A percentile compares a stretch with the other conserved stretches of the same genome.
Evolutionary conservation across 2,329 filamentous ascomycete genomes (phyloP).

Genomic region (Apiospora arundinis): DNA sequence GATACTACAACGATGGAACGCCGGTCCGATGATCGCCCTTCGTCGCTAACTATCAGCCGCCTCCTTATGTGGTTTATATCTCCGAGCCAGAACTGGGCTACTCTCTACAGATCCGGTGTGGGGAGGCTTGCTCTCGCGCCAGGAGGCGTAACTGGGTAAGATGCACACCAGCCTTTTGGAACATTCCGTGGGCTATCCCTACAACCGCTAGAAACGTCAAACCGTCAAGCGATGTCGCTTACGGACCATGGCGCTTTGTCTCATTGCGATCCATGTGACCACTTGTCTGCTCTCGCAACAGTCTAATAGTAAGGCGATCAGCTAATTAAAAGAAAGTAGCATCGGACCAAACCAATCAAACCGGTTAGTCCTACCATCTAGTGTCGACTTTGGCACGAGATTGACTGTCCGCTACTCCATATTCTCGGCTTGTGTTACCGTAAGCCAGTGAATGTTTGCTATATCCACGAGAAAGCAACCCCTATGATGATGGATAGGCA

Average conservation of each 20-base stretch:
- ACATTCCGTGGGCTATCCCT: not conserved
- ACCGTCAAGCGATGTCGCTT: not conserved
- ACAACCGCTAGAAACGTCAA: not conserved
- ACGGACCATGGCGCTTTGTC: not conserved
- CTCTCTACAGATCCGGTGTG: not conserved
- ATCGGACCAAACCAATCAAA: not conserved
- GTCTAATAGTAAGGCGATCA: not conserved
- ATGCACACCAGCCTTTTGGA: not conserved
- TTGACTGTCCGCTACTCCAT: not conserved
- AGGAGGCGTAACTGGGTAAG: not conserved
- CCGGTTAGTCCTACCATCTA: not conserved
- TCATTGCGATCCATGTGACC: not conserved
- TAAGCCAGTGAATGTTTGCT: not conserved
- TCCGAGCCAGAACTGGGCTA: not conserved
- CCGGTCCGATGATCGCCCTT: slow-evolving; percentile 1
- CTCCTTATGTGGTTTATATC: not conserved
- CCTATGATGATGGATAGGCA: not conserved
- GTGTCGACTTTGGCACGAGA: not conserved
- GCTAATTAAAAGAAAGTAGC: not conserved
- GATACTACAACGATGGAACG: slow-evolving; percentile 15
- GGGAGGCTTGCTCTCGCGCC: not conserved
- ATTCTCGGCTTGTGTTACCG: not conserved
- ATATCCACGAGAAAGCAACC: not conserved
- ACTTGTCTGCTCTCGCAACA: not conserved
- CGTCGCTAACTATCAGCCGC: not conserved